phyloP scores from a whole-genome alignment of 768 basidiomycete species.

The Termitomyces eurrhizus region DNA sequence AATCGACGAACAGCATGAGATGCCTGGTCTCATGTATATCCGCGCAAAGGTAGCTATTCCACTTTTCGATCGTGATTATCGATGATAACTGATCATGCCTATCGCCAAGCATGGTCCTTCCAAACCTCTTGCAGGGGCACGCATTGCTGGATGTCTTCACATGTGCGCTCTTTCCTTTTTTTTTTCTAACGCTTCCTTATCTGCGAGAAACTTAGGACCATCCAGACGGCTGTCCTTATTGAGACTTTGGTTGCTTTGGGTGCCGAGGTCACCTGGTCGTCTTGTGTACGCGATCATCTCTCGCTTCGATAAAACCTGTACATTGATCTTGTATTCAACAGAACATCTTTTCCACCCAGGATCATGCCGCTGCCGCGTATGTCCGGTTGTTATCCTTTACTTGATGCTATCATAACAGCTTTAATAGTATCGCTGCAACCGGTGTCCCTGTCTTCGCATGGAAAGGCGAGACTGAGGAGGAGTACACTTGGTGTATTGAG shows the following conservation, averaged over 20 bases:
- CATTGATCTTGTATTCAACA: slow-evolving; percentile 23
- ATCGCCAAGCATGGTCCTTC: slow-evolving; percentile 62
- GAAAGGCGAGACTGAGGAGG: slow-evolving; percentile 99
- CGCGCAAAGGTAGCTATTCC: slow-evolving; percentile 63
- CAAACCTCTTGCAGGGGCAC: slow-evolving; percentile 90
- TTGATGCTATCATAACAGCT: slow-evolving; percentile 4
- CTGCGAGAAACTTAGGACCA: slow-evolving; percentile 62
- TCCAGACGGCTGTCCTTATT: slow-evolving; percentile 97
- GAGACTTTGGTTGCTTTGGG: slow-evolving; percentile 95
- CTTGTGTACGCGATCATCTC: slow-evolving; percentile 61
- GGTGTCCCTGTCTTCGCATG: slow-evolving; percentile 98
- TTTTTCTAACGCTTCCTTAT: slow-evolving; percentile 4
- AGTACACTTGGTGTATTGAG: slow-evolving; percentile 97
- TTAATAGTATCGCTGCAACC: slow-evolving; percentile 85
- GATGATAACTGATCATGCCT: slow-evolving; percentile 22
- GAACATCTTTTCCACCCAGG: slow-evolving; percentile 99
- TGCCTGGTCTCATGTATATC: slow-evolving; percentile 95
- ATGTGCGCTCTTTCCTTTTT: slow-evolving; percentile 54
- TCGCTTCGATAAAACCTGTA: not conserved
- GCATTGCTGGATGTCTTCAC: slow-evolving; percentile 97
- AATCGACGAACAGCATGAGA: slow-evolving; percentile 62
- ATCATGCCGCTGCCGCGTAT: slow-evolving; percentile 96
- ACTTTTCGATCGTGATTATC: slow-evolving; percentile 10
- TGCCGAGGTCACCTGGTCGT: slow-evolving; percentile 98
- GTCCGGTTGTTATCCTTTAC: slow-evolving; percentile 23